Percentiles rank a stretch among this genome's conserved stretches.
phyloP scores from a whole-genome alignment of 768 basidiomycete species.

The Agaricus blazei region DNA sequence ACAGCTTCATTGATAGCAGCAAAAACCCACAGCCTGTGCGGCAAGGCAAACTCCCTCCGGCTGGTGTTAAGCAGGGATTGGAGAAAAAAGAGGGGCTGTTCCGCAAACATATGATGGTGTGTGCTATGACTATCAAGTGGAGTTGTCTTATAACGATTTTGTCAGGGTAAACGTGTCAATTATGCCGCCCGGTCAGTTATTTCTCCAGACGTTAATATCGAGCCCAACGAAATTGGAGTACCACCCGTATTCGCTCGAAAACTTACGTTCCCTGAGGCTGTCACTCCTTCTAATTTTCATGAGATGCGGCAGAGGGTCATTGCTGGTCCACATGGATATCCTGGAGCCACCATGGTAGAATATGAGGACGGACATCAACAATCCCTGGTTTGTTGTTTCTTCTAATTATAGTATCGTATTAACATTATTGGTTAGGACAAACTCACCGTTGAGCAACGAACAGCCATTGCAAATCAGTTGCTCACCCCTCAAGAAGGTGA shows the following conservation, averaged over 20 bases:
- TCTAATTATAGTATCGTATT: background rate
- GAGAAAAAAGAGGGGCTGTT: conserved; percentile 99
- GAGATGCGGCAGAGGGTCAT: conserved; percentile 88
- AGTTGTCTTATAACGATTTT: background rate
- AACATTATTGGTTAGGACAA: conserved; percentile 54
- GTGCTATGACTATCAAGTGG: conserved; percentile 16
- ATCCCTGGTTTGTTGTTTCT: conserved; percentile 54
- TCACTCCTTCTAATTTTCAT: conserved; percentile 86
- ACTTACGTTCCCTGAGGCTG: conserved; percentile 95
- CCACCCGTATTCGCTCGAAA: conserved; percentile 97
- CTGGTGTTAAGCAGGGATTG: conserved; percentile 91
- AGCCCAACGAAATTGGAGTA: conserved; percentile 97
- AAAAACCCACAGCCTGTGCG: conserved; percentile 87
- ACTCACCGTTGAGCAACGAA: conserved; percentile 81
- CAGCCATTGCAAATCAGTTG: conserved; percentile 92
- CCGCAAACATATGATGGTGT: conserved; percentile 98
- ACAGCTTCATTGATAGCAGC: conserved; percentile 94
- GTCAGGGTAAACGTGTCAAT: conserved; percentile 96
- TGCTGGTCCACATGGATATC: conserved; percentile 81
- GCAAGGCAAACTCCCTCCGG: conserved; percentile 85
- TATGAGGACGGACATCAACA: conserved; percentile 90
- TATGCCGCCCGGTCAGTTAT: conserved; percentile 99
- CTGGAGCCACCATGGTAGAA: conserved; percentile 92
- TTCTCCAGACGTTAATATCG: conserved; percentile 98
- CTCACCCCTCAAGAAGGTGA: conserved; percentile 86